A percentile compares a stretch with the other conserved stretches of the same genome.
Evolutionary conservation across 2,329 filamentous ascomycete species (phyloP).

Genomic region (Aspergillus sp.): DNA sequence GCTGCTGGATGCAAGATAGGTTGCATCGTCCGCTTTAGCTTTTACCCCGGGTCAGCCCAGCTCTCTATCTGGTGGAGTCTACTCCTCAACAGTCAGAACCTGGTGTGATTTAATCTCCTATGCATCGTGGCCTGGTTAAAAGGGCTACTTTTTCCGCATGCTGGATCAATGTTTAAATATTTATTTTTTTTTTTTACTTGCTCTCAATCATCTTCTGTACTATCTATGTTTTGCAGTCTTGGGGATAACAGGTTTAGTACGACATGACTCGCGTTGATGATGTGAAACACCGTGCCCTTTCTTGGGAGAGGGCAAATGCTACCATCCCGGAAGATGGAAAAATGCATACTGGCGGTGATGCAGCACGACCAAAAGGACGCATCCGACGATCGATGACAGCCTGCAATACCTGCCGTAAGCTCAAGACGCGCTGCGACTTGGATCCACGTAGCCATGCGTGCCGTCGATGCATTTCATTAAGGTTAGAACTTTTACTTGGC

Average conservation of each 20-base stretch:
- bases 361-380: conserved; percentile 23
- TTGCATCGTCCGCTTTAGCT: conserved; percentile 9
- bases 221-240: no score
- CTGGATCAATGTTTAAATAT: no score
- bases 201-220: no score
- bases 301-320: conserved; percentile 22
- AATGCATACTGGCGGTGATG: conserved; percentile 17
- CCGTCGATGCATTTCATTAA: conserved; percentile 31
- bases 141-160: no score
- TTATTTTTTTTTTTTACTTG: no score
- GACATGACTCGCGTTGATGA: no score
- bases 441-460: conserved; percentile 32
- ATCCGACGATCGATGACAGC: conserved; percentile 34
- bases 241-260: no score
- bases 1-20: conserved; percentile 6
- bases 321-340: conserved; percentile 18
- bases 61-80: neutral
- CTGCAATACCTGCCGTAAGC: conserved; percentile 33
- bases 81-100: neutral
- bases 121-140: conserved; percentile 7
- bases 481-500: conserved; percentile 16
- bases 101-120: neutral
- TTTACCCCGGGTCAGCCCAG: conserved; percentile 26
- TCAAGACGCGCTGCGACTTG: conserved; percentile 32
- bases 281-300: conserved; percentile 3